phyloP scores from a whole-genome alignment of 768 basidiomycete genomes.

The Mycena alexandri region DNA sequence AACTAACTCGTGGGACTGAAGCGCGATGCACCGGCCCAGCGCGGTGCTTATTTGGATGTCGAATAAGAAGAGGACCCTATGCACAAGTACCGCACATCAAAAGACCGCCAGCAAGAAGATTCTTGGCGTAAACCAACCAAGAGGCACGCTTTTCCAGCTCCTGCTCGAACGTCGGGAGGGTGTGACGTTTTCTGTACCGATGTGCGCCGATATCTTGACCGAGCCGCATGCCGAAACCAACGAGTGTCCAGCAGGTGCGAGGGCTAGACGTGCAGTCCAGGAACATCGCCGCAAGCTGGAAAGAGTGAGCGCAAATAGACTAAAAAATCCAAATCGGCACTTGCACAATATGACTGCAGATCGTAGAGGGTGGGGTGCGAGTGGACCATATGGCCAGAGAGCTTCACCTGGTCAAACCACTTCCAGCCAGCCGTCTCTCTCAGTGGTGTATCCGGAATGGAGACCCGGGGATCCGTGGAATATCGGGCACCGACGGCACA shows the following conservation, averaged over 20 bases:
- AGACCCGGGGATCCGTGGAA: constrained; percentile 67
- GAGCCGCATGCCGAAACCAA: constrained; percentile 55
- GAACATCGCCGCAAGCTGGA: constrained; percentile 64
- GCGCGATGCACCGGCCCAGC: constrained; percentile 21
- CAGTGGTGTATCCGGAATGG: constrained; percentile 47
- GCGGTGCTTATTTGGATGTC: constrained; percentile 19
- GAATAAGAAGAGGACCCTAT: constrained; percentile 12
- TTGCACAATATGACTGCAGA: constrained; percentile 73
- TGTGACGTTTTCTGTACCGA: constrained; percentile 47
- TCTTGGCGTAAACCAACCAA: constrained; percentile 51
- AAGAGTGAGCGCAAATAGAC: not conserved
- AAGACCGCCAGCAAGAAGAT: too few species aligned
- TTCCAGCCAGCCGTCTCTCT: constrained; percentile 70
- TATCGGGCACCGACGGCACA: constrained; percentile 77
- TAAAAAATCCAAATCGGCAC: constrained; percentile 36
- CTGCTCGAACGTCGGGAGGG: constrained; percentile 61
- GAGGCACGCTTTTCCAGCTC: constrained; percentile 84
- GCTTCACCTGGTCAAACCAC: constrained; percentile 77
- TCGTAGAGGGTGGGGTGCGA: constrained; percentile 77
- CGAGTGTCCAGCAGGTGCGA: constrained; percentile 75
- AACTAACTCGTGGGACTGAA: constrained; percentile 29
- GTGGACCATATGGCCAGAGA: constrained; percentile 71
- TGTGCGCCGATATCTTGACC: constrained; percentile 79
- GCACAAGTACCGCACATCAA: not conserved
- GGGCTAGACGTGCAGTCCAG: constrained; percentile 65